Conservation (phyloP, 805 yeast species). For the Teunomyces barrocoloradensis region DNA sequence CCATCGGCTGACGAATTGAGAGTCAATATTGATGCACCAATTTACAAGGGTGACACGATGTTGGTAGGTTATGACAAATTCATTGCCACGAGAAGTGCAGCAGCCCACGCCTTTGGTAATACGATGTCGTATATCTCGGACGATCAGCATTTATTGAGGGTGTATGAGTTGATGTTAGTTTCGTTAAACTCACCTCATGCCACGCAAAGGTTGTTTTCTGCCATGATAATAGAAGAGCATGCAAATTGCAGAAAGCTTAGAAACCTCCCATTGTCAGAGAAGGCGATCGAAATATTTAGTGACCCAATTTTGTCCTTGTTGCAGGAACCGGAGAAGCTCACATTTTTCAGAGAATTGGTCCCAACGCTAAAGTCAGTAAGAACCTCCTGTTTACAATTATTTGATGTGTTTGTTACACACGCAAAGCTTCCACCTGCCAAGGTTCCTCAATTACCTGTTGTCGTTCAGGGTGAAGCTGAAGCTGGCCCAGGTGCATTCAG, state of each 20-base stretch:
- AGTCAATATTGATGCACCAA: constrained; percentile 90
- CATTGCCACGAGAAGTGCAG: constrained; percentile 69
- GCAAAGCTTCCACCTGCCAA: constrained; percentile 71
- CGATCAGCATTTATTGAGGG: constrained; percentile 33
- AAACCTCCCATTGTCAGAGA: constrained; percentile 13
- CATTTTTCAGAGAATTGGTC: constrained; percentile 76
- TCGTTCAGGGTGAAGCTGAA: constrained; percentile 90
- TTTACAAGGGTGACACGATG: constrained; percentile 86
- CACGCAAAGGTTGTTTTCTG: constrained; percentile 73
- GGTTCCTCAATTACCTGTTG: constrained; percentile 79
- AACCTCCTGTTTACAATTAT: constrained; percentile 80
- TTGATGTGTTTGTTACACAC: constrained; percentile 70
- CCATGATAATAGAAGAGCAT: constrained; percentile 71
- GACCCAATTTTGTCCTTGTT: constrained; percentile 35
- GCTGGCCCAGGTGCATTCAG: constrained; percentile 95
- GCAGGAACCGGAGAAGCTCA: constrained; percentile 42
- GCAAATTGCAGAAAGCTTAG: constrained; percentile 33
- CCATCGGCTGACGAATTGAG: constrained; percentile 52
- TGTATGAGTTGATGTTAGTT: constrained; percentile 36
- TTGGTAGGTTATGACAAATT: constrained; percentile 75
- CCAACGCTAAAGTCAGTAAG: constrained; percentile 84
- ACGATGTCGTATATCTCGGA: constrained; percentile 51
- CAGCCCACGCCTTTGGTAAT: constrained; percentile 73
- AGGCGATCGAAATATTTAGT: constrained; percentile 20
- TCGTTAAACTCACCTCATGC: constrained; percentile 64